A percentile compares a stretch with the other conserved stretches of the same genome.
Conservation (phyloP, 2,329 filamentous ascomycete genomes). For the Scopulariopsis brevicaulis region DNA sequence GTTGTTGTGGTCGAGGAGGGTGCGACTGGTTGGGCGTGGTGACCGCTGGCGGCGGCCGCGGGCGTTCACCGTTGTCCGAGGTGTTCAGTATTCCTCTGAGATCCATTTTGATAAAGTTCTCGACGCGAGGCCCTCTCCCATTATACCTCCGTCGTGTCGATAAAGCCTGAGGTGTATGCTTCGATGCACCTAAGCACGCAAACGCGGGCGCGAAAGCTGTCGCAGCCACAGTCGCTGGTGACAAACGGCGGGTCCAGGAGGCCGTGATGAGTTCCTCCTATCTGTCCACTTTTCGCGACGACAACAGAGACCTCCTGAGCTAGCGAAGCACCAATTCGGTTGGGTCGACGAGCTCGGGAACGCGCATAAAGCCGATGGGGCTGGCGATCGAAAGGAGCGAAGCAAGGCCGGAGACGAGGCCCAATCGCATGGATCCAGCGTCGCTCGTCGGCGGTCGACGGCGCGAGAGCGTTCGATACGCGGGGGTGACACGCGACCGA, state of each 20-base stretch:
- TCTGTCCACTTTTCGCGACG: background rate
- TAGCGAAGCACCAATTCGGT: background rate
- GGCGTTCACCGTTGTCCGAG: constrained; percentile 28
- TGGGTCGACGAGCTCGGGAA: background rate
- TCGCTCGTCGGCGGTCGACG: background rate
- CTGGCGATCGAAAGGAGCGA: background rate
- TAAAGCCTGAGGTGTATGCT: background rate
- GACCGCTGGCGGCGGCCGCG: constrained; percentile 7
- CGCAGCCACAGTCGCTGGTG: background rate
- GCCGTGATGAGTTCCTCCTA: background rate
- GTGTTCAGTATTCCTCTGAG: constrained; percentile 43
- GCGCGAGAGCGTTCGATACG: background rate
- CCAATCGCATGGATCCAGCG: background rate
- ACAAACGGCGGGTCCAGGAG: background rate
- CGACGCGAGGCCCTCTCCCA: background rate
- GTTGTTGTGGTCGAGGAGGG: constrained; percentile 3
- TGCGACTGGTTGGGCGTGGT: background rate
- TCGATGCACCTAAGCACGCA: background rate
- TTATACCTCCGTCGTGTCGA: background rate
- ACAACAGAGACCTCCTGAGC: background rate
- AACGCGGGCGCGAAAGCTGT: background rate
- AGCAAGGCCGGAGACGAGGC: background rate
- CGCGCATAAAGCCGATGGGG: background rate
- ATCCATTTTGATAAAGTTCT: constrained; percentile 28
- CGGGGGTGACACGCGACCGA: background rate